Evolutionary conservation across 2,329 filamentous ascomycete genomes (phyloP), one percentile per base, ranked within the genome.

Genomic region (Curvularia sp.): DNA sequence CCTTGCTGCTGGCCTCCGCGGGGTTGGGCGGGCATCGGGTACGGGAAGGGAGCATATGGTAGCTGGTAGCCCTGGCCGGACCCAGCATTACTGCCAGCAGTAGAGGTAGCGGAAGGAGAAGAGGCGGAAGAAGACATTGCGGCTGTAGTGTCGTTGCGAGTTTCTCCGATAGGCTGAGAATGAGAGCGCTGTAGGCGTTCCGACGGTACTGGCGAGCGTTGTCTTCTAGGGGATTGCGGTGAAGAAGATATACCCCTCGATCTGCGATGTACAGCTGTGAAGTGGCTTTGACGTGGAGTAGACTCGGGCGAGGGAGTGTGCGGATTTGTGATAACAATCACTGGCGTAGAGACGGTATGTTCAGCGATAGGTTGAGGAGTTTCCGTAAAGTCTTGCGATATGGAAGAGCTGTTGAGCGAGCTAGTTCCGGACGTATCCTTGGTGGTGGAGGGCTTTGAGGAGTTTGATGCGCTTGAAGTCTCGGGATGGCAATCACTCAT

Each of bases 1-100:
- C 66, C 62, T 30, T 70, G 64, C 27, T 64, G 57, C 48, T 65
- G 60, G 2, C 63, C 61, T 13, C 71, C 69, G 8, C 70, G 60
- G 2, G 65, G 60, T 45, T 69, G 71, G 12, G 66, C 67, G 1
- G 74, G 74, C 69, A 74, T 74, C 1, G 72, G 74, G 58, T 75
- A 77, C 13, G 74, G 74, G 49, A 77, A 77, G 1, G 74, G 74
- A 6, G 74, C 74, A 53, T 77, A 77, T 0, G 74, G 74, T 5
- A 77, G 71, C 49, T 75, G 69, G 34, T 73, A 74, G 6, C 60
- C 54, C 12, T 71, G 71, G 15, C 70, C 62, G 23, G 71, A 68
- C 30, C 70, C 70, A 5, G 73, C 70, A 5, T 60, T 70, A 19
- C 71, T 60, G 9, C 70, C 71, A 9, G 69, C 63, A 3, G 72